Evolutionary conservation across 495 filamentous ascomycete genomes (phyloP).

Genomic region (Tuber indicum): DNA sequence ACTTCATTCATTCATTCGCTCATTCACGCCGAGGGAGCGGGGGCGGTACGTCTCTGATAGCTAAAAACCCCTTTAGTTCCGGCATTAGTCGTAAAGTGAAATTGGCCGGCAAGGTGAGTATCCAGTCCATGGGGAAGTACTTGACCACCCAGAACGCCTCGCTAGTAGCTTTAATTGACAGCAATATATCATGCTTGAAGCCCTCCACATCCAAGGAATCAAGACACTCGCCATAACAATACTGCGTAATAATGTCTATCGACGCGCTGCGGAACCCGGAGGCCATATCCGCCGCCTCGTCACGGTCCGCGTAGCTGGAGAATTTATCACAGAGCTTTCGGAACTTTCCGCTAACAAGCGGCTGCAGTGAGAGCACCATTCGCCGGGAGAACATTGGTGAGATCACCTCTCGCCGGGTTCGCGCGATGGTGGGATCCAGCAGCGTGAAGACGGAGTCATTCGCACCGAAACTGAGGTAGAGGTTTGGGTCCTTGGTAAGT

Average conservation of each 20-base stretch:
- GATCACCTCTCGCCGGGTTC: conserved; percentile 44
- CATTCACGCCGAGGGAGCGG: not conserved
- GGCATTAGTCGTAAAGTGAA: conserved; percentile 40
- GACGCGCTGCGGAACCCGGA: conserved; percentile 44
- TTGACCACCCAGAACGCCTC: conserved; percentile 38
- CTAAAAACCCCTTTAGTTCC: conserved; percentile 6
- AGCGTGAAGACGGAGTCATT: conserved; percentile 44
- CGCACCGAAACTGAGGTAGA: conserved; percentile 43
- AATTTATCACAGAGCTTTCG: conserved; percentile 39
- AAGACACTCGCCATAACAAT: conserved; percentile 43
- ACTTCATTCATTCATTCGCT: not conserved
- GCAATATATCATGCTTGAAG: conserved; percentile 42
- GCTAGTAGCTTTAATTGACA: conserved; percentile 38
- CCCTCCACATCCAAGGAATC: conserved; percentile 41
- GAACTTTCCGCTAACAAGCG: conserved; percentile 43
- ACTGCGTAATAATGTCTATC: conserved; percentile 45
- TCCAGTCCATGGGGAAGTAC: conserved; percentile 39
- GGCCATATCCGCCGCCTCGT: conserved; percentile 36
- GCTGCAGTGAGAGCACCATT: conserved; percentile 41
- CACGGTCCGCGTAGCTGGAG: conserved; percentile 6
- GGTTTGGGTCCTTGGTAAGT: conserved; percentile 43
- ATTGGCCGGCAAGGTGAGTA: conserved; percentile 41
- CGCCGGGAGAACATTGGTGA: conserved; percentile 44
- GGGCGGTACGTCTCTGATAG: not conserved
- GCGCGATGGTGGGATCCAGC: conserved; percentile 42